phyloP scores from a whole-genome alignment of 2,329 filamentous ascomycete species.

The Aciculosporium take region DNA sequence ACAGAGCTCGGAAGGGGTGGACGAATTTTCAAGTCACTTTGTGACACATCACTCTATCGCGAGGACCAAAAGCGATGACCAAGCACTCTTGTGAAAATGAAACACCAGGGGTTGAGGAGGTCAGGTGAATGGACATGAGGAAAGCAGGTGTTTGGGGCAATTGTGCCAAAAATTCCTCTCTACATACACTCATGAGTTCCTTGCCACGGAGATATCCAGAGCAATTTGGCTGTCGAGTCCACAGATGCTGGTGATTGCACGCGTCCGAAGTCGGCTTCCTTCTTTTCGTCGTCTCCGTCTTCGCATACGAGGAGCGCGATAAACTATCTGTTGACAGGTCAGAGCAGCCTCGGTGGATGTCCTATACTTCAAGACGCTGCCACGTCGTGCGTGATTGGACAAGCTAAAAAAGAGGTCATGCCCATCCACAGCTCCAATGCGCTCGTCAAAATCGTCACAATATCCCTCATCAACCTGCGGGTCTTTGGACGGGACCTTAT shows the following conservation, averaged over 20 bases:
- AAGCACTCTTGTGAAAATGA: background rate
- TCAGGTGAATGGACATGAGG: background rate
- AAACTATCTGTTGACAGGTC: slow-evolving; percentile 7
- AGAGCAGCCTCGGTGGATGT: slow-evolving; percentile 8
- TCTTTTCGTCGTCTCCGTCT: slow-evolving; percentile 7
- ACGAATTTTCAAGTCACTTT: background rate
- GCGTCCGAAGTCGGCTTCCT: background rate
- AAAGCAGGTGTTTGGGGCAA: too few species aligned
- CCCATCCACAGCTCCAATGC: background rate
- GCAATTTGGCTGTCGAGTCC: background rate
- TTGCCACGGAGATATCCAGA: background rate
- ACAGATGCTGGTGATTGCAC: background rate
- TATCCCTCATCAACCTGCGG: background rate
- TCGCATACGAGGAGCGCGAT: slow-evolving; percentile 7
- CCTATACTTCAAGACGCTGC: slow-evolving; percentile 4
- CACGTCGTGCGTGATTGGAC: slow-evolving; percentile 1
- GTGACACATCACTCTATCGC: background rate
- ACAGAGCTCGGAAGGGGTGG: background rate
- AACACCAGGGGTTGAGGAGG: background rate
- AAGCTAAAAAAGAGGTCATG: background rate
- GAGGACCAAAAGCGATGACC: background rate
- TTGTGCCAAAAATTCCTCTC: background rate
- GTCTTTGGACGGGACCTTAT: background rate
- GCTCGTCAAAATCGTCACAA: slow-evolving; percentile 4
- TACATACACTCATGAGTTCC: background rate